Evolutionary conservation across 2,329 filamentous ascomycete species (phyloP), one percentile per base, ranked within the genome.

Genomic region (Venturia oleaginea): DNA sequence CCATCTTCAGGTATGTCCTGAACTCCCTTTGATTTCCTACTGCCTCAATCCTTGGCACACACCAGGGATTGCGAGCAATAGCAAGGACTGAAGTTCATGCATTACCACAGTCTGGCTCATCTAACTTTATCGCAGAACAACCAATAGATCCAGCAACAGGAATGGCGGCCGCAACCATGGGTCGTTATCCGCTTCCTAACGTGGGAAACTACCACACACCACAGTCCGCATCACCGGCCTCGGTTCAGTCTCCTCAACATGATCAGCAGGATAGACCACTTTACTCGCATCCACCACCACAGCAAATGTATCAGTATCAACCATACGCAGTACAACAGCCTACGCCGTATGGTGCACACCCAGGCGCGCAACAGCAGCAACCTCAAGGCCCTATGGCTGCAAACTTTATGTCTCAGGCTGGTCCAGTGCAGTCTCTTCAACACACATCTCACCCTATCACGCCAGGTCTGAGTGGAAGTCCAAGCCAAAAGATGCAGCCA

Each of bases 191-290:
- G 70, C 91, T 64, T 42, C 64, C 64, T 10, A 55, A 55, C 19
- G 54, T 64, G 8, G 54, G 91, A 66, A 96, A 96, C 74, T 97
- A 97, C 75, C 91, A 97, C 76, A 95, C 92, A 22, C 92, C 92
- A 64, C 92, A 97, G 79, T 96, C 92, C 65, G 96, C 93, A 77
- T 96, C 93, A 64, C 93, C 93, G 60, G 91, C 91, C 46, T 96
- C 92, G 61, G 92, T 97, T 71, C 90, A 92, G 68, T 97, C 93
- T 40, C 88, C 91, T 27, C 91, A 92, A 65, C 92, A 96, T 77
- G 93, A 97, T 73, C 91, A 93, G 72, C 91, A 96, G 78, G 82
- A 80, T 65, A 84, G 92, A 70, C 88, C 86, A 71, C 84, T 97
- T 73, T 97, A 97, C 76, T 88, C 86, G 42, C 89, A 92, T 71